Evolutionary conservation across 495 filamentous ascomycete species (phyloP), one percentile per base, ranked within the genome.

Genomic region (Friedmanniomyces endolithicus): DNA sequence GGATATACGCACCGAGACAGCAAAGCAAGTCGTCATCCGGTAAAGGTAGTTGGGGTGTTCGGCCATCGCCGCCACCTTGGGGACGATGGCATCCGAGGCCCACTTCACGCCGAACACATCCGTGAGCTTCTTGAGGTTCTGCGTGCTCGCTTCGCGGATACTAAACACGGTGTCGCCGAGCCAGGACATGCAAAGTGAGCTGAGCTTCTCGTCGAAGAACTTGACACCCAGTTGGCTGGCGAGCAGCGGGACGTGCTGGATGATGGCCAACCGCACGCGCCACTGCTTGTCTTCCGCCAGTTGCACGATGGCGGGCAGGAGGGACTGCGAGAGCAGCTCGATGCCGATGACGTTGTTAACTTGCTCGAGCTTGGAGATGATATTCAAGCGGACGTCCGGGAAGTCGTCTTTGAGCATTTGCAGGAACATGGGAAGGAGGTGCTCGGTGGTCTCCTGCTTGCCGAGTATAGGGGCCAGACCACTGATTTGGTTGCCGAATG

Each of bases 361-460:
- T 52, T 90, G 77, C 70, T 98, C 92, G 47, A 98, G 78, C 72
- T 97, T 98, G 2, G 90, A 96, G 65, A 98, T 98, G 66, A 98
- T 98, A 71, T 97, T 94, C 37, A 98, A 77, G 39, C 92, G 84
- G 50, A 98, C 92, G 66, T 97, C 94, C 31, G 92, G 92, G 71
- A 95, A 97, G 64, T 98, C 92, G 67, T 98, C 92, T 73, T 98
- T 98, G 48, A 98, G 82, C 92, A 98, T 98, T 66, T 94, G 87
- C 35, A 97, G 77, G 72, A 98, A 98, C 94, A 98, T 98, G 35
- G 92, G 92, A 39, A 98, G 81, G 56, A 98, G 85, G 64, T 97
- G 92, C 53, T 89, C 80, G 58, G 95, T 97, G 35, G 92, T 98
- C 68, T 98, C 88, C 64, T 98, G 88, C 72, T 96, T 97, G 68